Evolutionary conservation across 179 eudicot species (phyloP).

Genomic region (Vitellaria paradoxa): DNA sequence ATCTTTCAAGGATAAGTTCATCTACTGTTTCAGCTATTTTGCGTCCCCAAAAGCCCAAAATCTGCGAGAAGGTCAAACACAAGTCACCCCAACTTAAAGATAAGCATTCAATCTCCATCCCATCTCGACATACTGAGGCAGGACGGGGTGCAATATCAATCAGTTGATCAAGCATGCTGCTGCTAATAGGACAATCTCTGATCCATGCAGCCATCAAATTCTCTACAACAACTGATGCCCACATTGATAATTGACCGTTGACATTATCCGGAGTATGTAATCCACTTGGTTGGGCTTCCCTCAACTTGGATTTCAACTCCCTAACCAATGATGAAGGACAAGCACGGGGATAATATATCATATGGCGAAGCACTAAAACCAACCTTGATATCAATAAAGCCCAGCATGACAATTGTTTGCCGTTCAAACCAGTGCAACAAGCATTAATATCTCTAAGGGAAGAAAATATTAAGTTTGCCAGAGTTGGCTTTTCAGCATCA

Average conservation of each 20-base stretch:
- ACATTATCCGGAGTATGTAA: conserved; percentile 29
- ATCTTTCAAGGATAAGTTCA: conserved; percentile 85
- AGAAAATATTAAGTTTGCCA: conserved; percentile 52
- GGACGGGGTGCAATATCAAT: conserved; percentile 81
- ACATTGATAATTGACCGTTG: conserved; percentile 41
- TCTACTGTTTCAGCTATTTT: conserved; percentile 61
- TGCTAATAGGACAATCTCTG: conserved; percentile 42
- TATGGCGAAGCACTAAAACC: conserved; percentile 78
- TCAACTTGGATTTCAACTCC: conserved; percentile 76
- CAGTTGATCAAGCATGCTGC: conserved; percentile 59
- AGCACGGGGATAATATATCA: conserved; percentile 63
- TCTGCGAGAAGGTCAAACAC: conserved; percentile 47
- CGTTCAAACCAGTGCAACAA: conserved; percentile 33
- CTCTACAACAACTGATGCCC: conserved; percentile 61
- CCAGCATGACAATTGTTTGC: conserved; percentile 77
- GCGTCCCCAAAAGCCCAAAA: conserved; percentile 73
- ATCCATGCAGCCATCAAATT: conserved; percentile 39
- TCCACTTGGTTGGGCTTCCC: conserved; percentile 41
- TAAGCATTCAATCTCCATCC: conserved; percentile 30
- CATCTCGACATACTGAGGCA: conserved; percentile 43
- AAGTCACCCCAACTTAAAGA: conserved; percentile 50
- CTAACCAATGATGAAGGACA: conserved; percentile 81
- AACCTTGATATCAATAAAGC: conserved; percentile 77
- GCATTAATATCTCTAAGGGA: conserved; percentile 46
- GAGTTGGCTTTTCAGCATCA: conserved; percentile 63